phyloP scores from a whole-genome alignment of 192 early-diverging fungal genomes.

The Coemansia sp. region DNA sequence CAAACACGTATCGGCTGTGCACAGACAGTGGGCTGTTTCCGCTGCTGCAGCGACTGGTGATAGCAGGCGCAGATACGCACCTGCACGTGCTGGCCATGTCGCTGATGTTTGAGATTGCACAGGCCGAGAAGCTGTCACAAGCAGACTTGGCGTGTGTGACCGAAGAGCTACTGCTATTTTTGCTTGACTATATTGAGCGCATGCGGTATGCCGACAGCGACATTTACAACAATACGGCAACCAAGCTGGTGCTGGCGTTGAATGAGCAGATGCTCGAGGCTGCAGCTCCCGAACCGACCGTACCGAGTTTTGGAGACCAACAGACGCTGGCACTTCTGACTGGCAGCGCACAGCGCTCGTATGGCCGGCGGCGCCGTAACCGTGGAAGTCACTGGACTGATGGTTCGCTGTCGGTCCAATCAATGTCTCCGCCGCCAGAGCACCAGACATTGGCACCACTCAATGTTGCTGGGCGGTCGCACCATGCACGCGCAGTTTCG shows the following conservation, averaged over 20 bases:
- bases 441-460: conserved; percentile 5
- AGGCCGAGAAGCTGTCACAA: conserved; percentile 42
- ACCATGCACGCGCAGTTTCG: conserved; percentile 12
- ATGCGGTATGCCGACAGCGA: conserved; percentile 55
- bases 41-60: conserved; percentile 36
- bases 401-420: conserved; percentile 11
- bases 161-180: conserved; percentile 32
- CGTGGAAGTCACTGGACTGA: neutral
- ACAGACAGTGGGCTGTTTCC: conserved; percentile 50
- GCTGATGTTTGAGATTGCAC: conserved; percentile 54
- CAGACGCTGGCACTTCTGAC: conserved; percentile 13
- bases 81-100: conserved; percentile 53
- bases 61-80: conserved; percentile 21
- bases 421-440: conserved; percentile 11
- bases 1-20: conserved; percentile 41
- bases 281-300: neutral
- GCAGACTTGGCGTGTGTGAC: conserved; percentile 34
- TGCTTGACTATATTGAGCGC: conserved; percentile 50
- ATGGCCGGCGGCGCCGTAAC: conserved; percentile 3
- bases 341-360: conserved; percentile 10
- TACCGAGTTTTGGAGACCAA: conserved; percentile 11
- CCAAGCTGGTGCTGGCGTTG: conserved; percentile 52
- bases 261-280: conserved; percentile 40
- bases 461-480: neutral
- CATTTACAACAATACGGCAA: conserved; percentile 54